Evolutionary conservation across 106 monocot genomes (phyloP), one percentile per base, ranked within the genome.

Genomic region (Acanthochlamys bracteata): DNA sequence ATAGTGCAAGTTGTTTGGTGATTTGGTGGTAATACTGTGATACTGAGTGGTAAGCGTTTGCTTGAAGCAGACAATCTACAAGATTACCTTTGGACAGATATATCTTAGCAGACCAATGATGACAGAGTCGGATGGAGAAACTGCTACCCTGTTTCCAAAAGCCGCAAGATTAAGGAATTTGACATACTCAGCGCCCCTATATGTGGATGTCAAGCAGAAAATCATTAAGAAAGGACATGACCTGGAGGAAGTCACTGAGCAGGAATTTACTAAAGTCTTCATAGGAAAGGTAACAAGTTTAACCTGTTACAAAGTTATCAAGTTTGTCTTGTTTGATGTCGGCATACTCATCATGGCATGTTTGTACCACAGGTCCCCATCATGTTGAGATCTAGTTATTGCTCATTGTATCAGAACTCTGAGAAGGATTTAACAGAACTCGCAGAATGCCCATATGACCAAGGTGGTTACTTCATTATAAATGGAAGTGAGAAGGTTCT

Each of bases 401-500:
- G 96, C 56, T 88, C 91, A 71, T 65, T 98, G 17, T 98, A 75
- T 73, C 96, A 92, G 47, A 88, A 85, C 51, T 91, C 88, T 42
- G 96, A 92, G 66, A 98, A 92, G 23, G 96, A 98, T 75, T 55
- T 98, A 16, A 98, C 88, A 7, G 91, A 92, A 68, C 84, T 98
- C 57, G 96, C 88, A 20, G 96, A 98, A 66, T 98, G 91, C 59
- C 91, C 96, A 21, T 92, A 92, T 71, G 91, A 98, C 49, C 91
- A 92, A 81, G 96, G 91, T 25, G 96, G 96, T 40, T 98, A 98
- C 52, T 98, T 98, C 54, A 76, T 98, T 11, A 88, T 98, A 53
- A 98, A 98, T 81, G 96, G 96, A 25, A 91, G 91, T 63, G 96
- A 92, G 75, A 98, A 98, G 63, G 96, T 98, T 65, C 33, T 98